A percentile compares a stretch with the other conserved stretches of the same genome.
phyloP scores from a whole-genome alignment of 768 basidiomycete genomes.

The Suillus subluteus region DNA sequence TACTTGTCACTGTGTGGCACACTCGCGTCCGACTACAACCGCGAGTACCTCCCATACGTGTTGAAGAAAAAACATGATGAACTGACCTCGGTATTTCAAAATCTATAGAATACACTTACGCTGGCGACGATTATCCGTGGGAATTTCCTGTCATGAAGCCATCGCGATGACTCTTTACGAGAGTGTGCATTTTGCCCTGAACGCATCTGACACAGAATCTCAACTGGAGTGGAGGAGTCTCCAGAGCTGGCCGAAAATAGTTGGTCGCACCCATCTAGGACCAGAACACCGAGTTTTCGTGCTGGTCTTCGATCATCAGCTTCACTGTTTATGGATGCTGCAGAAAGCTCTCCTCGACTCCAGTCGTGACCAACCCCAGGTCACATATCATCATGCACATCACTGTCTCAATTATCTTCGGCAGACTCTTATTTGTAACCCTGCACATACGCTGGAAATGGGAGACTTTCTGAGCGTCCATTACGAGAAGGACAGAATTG shows the following conservation, averaged over 20 bases:
- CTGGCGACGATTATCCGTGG: background rate
- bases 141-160: slow-evolving; percentile 12
- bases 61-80: background rate
- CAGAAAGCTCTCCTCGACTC: background rate
- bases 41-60: background rate
- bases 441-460: slow-evolving; percentile 26
- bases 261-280: background rate
- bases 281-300: background rate
- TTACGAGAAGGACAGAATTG: slow-evolving; percentile 26
- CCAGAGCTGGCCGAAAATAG: background rate
- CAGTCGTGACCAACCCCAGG: slow-evolving; percentile 4
- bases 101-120: background rate
- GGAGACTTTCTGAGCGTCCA: slow-evolving; percentile 36
- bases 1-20: background rate
- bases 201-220: background rate
- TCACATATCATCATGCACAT: slow-evolving; percentile 24
- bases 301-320: background rate
- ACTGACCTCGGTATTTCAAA: background rate
- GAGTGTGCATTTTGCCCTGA: slow-evolving; percentile 1
- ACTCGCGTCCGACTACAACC: background rate
- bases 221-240: background rate
- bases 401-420: slow-evolving; percentile 45
- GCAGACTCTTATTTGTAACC: slow-evolving; percentile 37
- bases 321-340: background rate
- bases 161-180: slow-evolving; percentile 8